Evolutionary conservation across 1,284 basidiomycete genomes (phyloP).

Genomic region (Singerocomus inundabilis): DNA sequence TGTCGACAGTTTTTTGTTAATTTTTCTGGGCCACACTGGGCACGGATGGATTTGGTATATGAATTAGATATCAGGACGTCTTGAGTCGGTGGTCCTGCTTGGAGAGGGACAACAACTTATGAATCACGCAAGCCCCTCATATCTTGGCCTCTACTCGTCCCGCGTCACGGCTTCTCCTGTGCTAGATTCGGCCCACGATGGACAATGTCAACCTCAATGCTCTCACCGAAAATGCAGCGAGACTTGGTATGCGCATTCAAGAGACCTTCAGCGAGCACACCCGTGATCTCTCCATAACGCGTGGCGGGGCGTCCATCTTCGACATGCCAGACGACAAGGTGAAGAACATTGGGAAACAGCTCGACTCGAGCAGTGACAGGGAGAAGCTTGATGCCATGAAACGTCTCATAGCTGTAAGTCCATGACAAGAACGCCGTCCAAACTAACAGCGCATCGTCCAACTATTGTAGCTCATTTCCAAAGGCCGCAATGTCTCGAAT

Average conservation of each 20-base stretch:
- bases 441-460: conserved; percentile 13
- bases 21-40: too few relatives aligned
- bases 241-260: conserved; percentile 75
- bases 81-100: too few relatives aligned
- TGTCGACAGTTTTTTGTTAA: not conserved
- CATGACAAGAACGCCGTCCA: conserved; percentile 2
- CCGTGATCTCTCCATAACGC: conserved; percentile 60
- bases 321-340: conserved; percentile 71
- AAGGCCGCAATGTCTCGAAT: conserved; percentile 86
- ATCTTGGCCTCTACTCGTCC: not conserved
- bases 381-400: conserved; percentile 95
- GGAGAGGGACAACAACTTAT: conserved; percentile 1
- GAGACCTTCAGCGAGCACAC: conserved; percentile 79
- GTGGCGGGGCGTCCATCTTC: conserved; percentile 56
- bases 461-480: conserved; percentile 76
- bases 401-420: conserved; percentile 81
- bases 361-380: conserved; percentile 82
- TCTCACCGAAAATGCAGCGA: conserved; percentile 77
- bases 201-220: conserved; percentile 58
- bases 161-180: not conserved
- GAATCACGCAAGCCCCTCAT: conserved; percentile 1
- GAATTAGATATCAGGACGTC: too few relatives aligned
- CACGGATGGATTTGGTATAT: conserved; percentile 4
- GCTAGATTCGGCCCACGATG: conserved; percentile 18
- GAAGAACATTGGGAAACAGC: conserved; percentile 77